A percentile compares a stretch with the other conserved stretches of the same genome.
Conservation (phyloP, 2,329 filamentous ascomycete species). For the Fusarium papillatum region DNA sequence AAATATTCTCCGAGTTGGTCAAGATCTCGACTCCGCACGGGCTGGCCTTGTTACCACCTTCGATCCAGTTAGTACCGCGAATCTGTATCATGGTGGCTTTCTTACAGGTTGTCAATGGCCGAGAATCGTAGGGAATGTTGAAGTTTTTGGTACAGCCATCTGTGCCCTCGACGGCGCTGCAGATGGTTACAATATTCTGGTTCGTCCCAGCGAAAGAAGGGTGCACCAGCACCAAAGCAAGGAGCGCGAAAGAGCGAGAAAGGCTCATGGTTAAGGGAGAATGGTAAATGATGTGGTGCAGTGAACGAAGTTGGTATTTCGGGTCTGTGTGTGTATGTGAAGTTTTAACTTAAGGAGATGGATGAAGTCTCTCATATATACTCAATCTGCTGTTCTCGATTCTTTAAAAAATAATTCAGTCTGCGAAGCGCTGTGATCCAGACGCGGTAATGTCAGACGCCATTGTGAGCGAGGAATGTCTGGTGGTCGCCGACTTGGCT, state of each 20-base stretch:
- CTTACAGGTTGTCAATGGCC: slow-evolving; percentile 18
- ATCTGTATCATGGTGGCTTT: not conserved
- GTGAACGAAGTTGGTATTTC: not conserved
- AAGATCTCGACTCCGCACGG: slow-evolving; percentile 27
- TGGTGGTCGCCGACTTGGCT: not conserved
- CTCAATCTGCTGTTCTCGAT: not conserved
- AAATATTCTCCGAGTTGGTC: slow-evolving; percentile 23
- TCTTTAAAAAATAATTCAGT: too few relatives aligned
- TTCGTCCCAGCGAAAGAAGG: slow-evolving; percentile 14
- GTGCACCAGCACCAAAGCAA: not conserved
- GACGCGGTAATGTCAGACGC: not conserved
- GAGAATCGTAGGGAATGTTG: slow-evolving; percentile 23
- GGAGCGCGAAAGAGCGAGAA: not conserved
- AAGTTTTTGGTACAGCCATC: slow-evolving; percentile 21
- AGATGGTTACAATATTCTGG: slow-evolving; percentile 23
- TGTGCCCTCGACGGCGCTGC: slow-evolving; percentile 28
- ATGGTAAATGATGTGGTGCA: not conserved
- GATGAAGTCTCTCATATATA: not conserved
- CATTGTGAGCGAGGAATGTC: not conserved
- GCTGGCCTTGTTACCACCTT: slow-evolving; percentile 11
- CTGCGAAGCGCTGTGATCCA: not conserved
- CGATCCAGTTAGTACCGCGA: not conserved
- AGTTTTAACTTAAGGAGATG: not conserved
- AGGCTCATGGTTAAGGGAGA: not conserved
- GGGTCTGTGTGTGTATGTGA: not conserved